Percentiles rank a stretch among this genome's conserved stretches.
Conservation (phyloP, 164 flowering plant genomes). For the Vitis rupestris region DNA sequence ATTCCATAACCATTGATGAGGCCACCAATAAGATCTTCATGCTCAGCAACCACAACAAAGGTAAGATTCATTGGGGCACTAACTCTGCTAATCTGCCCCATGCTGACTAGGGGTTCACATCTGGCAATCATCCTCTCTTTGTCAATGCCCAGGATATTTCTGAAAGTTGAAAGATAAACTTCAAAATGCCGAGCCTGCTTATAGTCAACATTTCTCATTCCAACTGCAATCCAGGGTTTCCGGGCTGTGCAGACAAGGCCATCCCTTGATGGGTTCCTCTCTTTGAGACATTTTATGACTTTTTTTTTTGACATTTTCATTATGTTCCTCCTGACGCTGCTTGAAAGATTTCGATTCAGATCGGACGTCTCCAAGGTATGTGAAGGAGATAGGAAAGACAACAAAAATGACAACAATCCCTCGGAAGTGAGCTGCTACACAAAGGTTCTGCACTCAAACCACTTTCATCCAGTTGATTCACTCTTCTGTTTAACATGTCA, state of each 20-base stretch:
- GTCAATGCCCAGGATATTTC: slow-evolving; percentile 79
- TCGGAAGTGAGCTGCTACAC: slow-evolving; percentile 38
- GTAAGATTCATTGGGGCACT: slow-evolving; percentile 95
- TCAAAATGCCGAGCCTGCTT: slow-evolving; percentile 96
- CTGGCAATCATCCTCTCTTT: slow-evolving; percentile 56
- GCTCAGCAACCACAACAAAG: slow-evolving; percentile 97
- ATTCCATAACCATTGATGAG: slow-evolving; percentile 98
- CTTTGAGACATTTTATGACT: slow-evolving; percentile 83
- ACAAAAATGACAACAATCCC: slow-evolving; percentile 95
- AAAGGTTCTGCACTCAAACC: no score
- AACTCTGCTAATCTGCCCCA: slow-evolving; percentile 90
- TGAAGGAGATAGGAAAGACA: slow-evolving; percentile 88
- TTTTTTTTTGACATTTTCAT: slow-evolving; percentile 79
- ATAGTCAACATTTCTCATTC: slow-evolving; percentile 98
- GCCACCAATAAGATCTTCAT: slow-evolving; percentile 98
- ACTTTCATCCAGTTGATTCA: no score
- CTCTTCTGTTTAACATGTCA: no score
- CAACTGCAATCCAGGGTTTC: slow-evolving; percentile 97
- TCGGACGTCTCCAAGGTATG: slow-evolving; percentile 81
- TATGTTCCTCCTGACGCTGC: slow-evolving; percentile 92
- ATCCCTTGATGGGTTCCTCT: slow-evolving; percentile 86
- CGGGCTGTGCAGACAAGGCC: slow-evolving; percentile 99
- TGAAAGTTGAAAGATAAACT: slow-evolving; percentile 88
- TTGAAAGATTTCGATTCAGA: slow-evolving; percentile 89
- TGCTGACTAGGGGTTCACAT: slow-evolving; percentile 64